Base-by-base conservation (phyloP, 2,329 filamentous ascomycete species). In the Fusarium solani-melongenae region DNA sequence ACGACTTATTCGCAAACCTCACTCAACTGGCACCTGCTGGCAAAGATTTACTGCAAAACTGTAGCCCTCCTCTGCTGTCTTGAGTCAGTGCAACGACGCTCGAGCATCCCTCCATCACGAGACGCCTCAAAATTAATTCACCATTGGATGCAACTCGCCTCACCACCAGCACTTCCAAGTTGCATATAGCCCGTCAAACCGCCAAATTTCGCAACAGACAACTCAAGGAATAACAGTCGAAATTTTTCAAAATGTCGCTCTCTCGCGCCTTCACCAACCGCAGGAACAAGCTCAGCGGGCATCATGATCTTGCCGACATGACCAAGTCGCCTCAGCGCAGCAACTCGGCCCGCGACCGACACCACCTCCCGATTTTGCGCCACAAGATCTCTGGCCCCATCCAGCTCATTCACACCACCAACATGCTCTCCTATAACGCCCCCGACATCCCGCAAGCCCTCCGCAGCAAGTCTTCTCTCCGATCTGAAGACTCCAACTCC, bases 371-470 rank as follows among this genome's bases (percentile, higher is more conserved):
- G 73, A 74, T 82, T 51, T 72, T 91, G 75, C 89, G 92, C 67
- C 82, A 88, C 81, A 92, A 95, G 85, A 99, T 99, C 81, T 99
- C 96, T 1, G 90, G 88, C 4, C 96, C 96, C 1, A 88, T 98
- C 62, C 92, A 95, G 82, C 88, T 99, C 72, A 87, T 98, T 57
- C 97, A 96, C 68, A 98, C 96, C 6, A 98, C 96, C 76, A 99
- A 98, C 83, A 94, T 97, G 89, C 92, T 98, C 63, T 95, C 94
- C 9, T 98, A 98, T 88, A 96, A 96, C 80, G 95, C 96, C 11
- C 96, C 96, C 59, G 93, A 98, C 80, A 91, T 98, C 71, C 85
- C 86, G 51, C 87, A 79, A 79, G 81, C 74, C n/a, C 77, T 76
- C 27, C 69, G 88, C 41, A 86, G 86, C 79, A 86, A 86, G 77